Conservation (phyloP, 2,329 filamentous ascomycete species). For the Immersiporthe knoxdaviesiana region DNA sequence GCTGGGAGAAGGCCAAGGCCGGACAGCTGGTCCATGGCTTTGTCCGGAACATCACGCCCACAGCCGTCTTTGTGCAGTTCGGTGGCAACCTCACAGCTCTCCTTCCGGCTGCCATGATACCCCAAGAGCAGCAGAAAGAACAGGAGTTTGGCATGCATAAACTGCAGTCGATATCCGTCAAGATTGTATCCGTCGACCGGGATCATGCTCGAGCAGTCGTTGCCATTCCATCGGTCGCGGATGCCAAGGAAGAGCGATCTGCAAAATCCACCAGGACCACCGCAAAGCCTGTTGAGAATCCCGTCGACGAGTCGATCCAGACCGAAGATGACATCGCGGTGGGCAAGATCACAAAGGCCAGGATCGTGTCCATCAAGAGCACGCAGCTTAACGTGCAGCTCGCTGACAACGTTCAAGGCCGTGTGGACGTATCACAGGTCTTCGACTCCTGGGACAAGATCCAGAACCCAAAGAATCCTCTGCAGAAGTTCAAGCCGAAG, state of each 20-base stretch:
- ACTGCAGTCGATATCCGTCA: slow-evolving; percentile 74
- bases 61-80: slow-evolving; percentile 88
- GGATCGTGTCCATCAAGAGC: slow-evolving; percentile 80
- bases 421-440: slow-evolving; percentile 86
- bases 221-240: slow-evolving; percentile 52
- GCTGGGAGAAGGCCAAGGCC: slow-evolving; percentile 71
- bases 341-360: slow-evolving; percentile 75
- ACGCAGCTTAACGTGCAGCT: slow-evolving; percentile 92
- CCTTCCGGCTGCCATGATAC: slow-evolving; percentile 77
- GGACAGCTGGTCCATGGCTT: slow-evolving; percentile 75
- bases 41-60: slow-evolving; percentile 80
- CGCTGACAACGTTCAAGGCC: slow-evolving; percentile 86
- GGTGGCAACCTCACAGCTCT: slow-evolving; percentile 76
- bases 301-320: slow-evolving; percentile 65
- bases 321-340: slow-evolving; percentile 73
- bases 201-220: slow-evolving; percentile 70
- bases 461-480: slow-evolving; percentile 75
- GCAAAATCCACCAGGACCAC: slow-evolving; percentile 34
- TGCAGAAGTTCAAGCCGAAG: slow-evolving; percentile 73
- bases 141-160: slow-evolving; percentile 79
- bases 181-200: slow-evolving; percentile 72
- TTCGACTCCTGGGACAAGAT: slow-evolving; percentile 91
- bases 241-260: slow-evolving; percentile 45
- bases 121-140: slow-evolving; percentile 67
- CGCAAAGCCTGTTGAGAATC: slow-evolving; percentile 46